Evolutionary conservation across 495 filamentous ascomycete genomes (phyloP).

Genomic region (Hypoxylon lienhwacheense): DNA sequence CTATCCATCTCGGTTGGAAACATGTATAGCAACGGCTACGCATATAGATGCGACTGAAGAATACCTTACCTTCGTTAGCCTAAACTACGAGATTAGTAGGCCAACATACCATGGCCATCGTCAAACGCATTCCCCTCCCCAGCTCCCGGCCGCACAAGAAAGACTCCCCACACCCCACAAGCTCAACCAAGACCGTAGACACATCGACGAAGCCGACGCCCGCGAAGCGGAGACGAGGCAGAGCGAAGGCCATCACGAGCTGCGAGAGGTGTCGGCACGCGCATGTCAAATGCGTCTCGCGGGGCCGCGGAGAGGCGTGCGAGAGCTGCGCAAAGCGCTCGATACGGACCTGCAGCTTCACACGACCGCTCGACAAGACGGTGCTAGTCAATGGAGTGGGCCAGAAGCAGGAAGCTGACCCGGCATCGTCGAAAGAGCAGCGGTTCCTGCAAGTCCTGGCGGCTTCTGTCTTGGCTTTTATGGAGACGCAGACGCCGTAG

Average conservation of each 20-base stretch:
- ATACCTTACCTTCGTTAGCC: background rate
- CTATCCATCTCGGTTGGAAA: too few relatives aligned
- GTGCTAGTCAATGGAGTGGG: background rate
- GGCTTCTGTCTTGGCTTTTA: conserved; percentile 5
- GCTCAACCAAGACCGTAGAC: background rate
- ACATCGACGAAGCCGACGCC: background rate
- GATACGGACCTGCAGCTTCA: conserved; percentile 20
- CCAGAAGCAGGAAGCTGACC: background rate
- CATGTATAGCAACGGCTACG: too few relatives aligned
- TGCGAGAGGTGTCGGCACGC: conserved; percentile 28
- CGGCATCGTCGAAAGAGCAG: background rate
- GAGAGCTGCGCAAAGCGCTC: conserved; percentile 25
- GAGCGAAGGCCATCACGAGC: conserved; percentile 25
- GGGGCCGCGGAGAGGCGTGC: conserved; percentile 13
- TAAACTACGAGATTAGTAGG: background rate
- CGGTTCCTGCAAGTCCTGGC: conserved; percentile 11
- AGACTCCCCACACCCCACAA: background rate
- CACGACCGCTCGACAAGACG: background rate
- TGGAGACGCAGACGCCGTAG: too few relatives aligned
- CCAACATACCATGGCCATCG: conserved; percentile 3
- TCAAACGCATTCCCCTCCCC: conserved; percentile 19
- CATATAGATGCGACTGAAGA: too few relatives aligned
- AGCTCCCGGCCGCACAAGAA: background rate
- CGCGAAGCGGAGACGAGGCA: conserved; percentile 14
- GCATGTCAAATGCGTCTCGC: conserved; percentile 25